Conservation (phyloP, 306 rosid species). For the Macrotyloma uniflorum region DNA sequence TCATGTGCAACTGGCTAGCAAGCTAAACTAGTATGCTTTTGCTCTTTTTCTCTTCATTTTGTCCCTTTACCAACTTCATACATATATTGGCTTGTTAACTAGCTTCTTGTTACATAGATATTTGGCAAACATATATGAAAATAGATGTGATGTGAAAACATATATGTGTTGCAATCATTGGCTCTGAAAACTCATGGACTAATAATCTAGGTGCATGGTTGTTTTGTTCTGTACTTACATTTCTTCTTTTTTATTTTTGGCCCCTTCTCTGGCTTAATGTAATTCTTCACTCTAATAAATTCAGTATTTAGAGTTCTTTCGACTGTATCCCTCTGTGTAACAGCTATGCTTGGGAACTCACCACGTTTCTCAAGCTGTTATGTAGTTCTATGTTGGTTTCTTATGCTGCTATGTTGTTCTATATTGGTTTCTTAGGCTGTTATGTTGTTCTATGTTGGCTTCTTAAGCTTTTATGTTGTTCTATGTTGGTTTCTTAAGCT, state of each 20-base stretch:
- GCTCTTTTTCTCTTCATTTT: neutral
- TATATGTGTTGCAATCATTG: neutral
- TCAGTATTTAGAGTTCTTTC: neutral
- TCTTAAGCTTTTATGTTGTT: neutral
- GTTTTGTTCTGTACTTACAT: neutral
- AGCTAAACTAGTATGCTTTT: conserved; percentile 41
- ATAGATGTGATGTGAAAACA: neutral
- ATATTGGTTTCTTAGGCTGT: neutral
- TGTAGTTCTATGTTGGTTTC: neutral
- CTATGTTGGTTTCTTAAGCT: conserved; percentile 12
- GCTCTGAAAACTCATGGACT: neutral
- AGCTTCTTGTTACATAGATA: conserved; percentile 11
- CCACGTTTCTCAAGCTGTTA: neutral
- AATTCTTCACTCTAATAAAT: neutral
- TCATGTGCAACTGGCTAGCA: conserved; percentile 21
- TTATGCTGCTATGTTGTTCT: neutral
- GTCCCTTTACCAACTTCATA: neutral
- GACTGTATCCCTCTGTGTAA: neutral
- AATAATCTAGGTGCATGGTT: neutral
- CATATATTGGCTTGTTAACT: neutral
- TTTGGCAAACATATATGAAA: neutral
- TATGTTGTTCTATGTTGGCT: neutral
- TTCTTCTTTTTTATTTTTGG: neutral
- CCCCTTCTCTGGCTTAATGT: neutral
- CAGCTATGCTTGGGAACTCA: neutral